Base-by-base conservation (phyloP, 2,329 filamentous ascomycete species). In the Pseudogymnoascus destructans region DNA sequence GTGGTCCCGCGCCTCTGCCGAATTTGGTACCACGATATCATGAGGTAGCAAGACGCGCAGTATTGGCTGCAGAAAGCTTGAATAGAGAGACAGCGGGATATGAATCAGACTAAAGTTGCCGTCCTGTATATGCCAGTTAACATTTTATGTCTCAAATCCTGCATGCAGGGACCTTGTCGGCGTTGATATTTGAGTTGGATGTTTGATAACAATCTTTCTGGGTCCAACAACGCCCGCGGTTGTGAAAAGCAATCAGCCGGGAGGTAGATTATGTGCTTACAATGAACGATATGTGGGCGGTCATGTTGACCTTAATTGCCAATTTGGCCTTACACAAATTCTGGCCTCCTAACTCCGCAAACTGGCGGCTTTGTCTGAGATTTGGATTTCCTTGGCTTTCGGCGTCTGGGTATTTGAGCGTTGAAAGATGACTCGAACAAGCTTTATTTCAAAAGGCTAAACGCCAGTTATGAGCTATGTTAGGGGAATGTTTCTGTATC, bases 101-200 rank as follows among this genome's bases (percentile, higher is more conserved):
- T 96, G 91, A 67, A 97, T 89, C 61, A 98, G 78, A 66, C 85
- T 89, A 66, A 95, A 82, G 62, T 84, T 85, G 64, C 89, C 89
- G 67, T 95, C 86, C 93, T 97, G 74, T 5, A 30, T 52, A 30
- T 49, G 7, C 15, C 30, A 52, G 46, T 52, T 52, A 52, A 25
- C 25, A 52, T 30, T 27, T 60, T 66, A 58, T 57, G 23, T 38
- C 57, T 64, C 64, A 66, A 59, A 64, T 58, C 13, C 11, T 49
- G 56, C 33, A 32, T 27, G 38, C 33, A 42, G 56, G 33, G 25
- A 58, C 38, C 8, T 25, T 23, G 55, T 40, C 5, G 7, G 54
- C 6, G 23, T 27, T n/a, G n/a, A n/a, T n/a, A n/a, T n/a, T n/a
- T n/a, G n/a, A n/a, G n/a, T n/a, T 27, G 42, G 21, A 27, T 7